These are phyloP conservation scores for Saccharomycodes ludwigii DNA, from an alignment of 805 yeast species.

Conservation along the genomic window DNA sequence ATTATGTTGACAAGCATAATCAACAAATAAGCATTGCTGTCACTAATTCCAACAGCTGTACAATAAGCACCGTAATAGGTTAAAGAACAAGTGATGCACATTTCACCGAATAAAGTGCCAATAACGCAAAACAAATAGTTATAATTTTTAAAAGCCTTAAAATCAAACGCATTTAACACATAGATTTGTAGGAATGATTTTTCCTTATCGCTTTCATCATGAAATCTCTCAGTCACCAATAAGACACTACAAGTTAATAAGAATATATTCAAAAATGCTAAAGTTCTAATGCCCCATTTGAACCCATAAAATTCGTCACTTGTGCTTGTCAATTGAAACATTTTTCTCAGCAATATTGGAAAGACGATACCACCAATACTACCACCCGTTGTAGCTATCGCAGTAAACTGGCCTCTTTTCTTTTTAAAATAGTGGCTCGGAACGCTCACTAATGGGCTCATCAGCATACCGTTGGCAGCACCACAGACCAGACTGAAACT, in stretches of 20 bases:
- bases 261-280: slow-evolving; percentile 31
- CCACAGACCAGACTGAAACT: slow-evolving; percentile 45
- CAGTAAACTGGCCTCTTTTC: slow-evolving; percentile 43
- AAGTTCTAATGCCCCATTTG: slow-evolving; percentile 43
- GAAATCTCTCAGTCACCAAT: slow-evolving; percentile 31
- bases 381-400: slow-evolving; percentile 39
- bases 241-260: slow-evolving; percentile 24
- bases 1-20: slow-evolving; percentile 29
- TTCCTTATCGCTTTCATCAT: slow-evolving; percentile 22
- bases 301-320: slow-evolving; percentile 28
- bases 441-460: slow-evolving; percentile 47
- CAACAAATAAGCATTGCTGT: slow-evolving; percentile 30
- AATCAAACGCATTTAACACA: slow-evolving; percentile 23
- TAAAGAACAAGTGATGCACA: slow-evolving; percentile 30
- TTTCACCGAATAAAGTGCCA: slow-evolving; percentile 36
- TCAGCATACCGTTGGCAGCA: slow-evolving; percentile 41
- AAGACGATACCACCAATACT: slow-evolving; percentile 42
- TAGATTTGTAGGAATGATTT: slow-evolving; percentile 16
- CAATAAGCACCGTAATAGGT: slow-evolving; percentile 43
- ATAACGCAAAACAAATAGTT: slow-evolving; percentile 31
- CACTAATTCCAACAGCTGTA: slow-evolving; percentile 29
- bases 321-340: slow-evolving; percentile 24
- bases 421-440: slow-evolving; percentile 52
- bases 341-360: slow-evolving; percentile 38
- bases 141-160: slow-evolving; percentile 29